Evolutionary conservation across 2,329 filamentous ascomycete species (phyloP), one percentile per base, ranked within the genome.

Genomic region (Colletotrichum noveboracense): DNA sequence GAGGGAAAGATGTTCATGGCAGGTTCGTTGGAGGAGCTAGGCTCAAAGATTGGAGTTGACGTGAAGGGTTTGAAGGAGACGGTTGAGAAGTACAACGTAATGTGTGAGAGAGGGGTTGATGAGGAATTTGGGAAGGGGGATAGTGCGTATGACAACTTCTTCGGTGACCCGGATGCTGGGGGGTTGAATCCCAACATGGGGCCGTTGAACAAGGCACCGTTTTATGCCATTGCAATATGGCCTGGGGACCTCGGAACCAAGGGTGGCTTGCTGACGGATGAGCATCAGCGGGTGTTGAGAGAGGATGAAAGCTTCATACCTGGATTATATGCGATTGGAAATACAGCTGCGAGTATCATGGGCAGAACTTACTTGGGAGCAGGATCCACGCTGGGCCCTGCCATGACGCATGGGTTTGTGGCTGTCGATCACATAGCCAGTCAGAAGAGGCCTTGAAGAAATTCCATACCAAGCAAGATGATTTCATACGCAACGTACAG

Each of bases 161-260:
- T 83, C 32, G 83, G 83, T 18, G 83, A 85, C 75, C 67, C 61
- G 12, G n/a, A 68, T 13, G 60, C 60, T 14, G 67, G 56, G 5
- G 56, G 36, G 1, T 24, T 34, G 9, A 75, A 75, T 14, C 72
- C 60, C 13, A 71, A 64, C 61, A 65, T 75, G 72, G 67, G 72
- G 7, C 66, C 78, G 16, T 77, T 84, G 36, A 78, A 73, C 8
- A 79, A 78, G 58, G 76, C 74, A 2, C 83, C 82, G 13, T 80
- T 76, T 62, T 80, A 79, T 32, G 84, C 84, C 0, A 72, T 82
- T n/a, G 79, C 78, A 36, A 71, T 85, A 7, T 83, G 78, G 64
- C 84, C 85, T 10, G 84, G 84, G 14, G 82, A 86, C 72, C 72
- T 85, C n/a, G 82, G 84, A 5, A 86, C 83, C 21, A 85, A 84